Percentiles rank a stretch among this genome's conserved stretches.
These are phyloP conservation scores for Erigeron philadelphicus DNA, from an alignment of 140 eudicot genomes.

Conservation along the genomic window DNA sequence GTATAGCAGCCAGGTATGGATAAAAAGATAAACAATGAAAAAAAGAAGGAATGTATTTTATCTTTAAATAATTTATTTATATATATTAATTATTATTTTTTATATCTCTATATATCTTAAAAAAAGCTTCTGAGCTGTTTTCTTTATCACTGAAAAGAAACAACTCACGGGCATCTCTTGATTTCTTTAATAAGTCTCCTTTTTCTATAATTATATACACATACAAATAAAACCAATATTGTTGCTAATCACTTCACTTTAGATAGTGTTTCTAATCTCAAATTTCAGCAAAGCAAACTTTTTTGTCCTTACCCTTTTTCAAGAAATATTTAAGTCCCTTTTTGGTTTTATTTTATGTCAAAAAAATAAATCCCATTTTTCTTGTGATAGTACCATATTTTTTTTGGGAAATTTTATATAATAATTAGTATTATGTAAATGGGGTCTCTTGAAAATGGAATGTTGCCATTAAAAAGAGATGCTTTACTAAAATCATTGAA, in stretches of 20 bases:
- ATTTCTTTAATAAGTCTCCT: slow-evolving; percentile 36
- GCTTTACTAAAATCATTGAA: slow-evolving; percentile 42
- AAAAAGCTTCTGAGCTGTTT: slow-evolving; percentile 40
- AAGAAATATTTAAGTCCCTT: slow-evolving; percentile 22
- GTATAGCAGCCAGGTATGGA: slow-evolving; percentile 9
- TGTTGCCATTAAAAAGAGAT: slow-evolving; percentile 63
- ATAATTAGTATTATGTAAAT: slow-evolving; percentile 38
- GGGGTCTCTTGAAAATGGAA: slow-evolving; percentile 92
- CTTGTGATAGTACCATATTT: slow-evolving; percentile 22
- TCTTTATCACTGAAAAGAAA: slow-evolving; percentile 26
- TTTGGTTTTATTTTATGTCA: neutral
- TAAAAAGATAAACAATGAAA: neutral
- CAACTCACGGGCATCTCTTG: slow-evolving; percentile 39
- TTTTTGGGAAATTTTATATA: slow-evolving; percentile 9
- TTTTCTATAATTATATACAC: neutral
- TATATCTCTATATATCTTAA: slow-evolving; percentile 20
- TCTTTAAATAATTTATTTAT: neutral
- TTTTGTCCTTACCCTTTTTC: slow-evolving; percentile 28
- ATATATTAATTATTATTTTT: slow-evolving; percentile 10
- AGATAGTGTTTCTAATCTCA: slow-evolving; percentile 15
- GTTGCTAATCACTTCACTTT: slow-evolving; percentile 27
- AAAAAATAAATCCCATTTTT: slow-evolving; percentile 14
- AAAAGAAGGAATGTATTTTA: neutral
- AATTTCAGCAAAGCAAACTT: slow-evolving; percentile 22
- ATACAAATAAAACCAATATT: slow-evolving; percentile 1